These are phyloP conservation scores for Lactarius sanguifluus DNA, from an alignment of 768 basidiomycete genomes.

Conservation along the genomic window DNA sequence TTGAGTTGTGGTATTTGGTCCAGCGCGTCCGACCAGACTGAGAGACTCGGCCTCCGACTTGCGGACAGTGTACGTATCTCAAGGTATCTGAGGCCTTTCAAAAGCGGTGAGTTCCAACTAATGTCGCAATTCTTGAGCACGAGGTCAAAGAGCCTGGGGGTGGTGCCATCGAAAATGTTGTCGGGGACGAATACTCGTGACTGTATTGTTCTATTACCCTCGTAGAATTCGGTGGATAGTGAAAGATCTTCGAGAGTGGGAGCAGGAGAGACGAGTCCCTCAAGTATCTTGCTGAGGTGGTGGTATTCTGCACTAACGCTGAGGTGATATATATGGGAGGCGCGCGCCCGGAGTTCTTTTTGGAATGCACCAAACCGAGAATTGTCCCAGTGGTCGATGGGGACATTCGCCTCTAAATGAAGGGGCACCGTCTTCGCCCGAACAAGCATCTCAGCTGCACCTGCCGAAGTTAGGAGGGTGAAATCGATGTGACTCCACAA, in stretches of 20 bases:
- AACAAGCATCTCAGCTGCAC: neutral
- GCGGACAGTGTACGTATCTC: neutral
- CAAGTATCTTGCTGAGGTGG: neutral
- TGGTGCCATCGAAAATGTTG: neutral
- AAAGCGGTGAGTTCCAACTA: slow-evolving; percentile 12
- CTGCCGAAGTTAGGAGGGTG: neutral
- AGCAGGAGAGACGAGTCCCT: neutral
- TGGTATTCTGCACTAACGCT: neutral
- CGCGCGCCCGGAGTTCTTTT: neutral
- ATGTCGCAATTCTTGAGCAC: neutral
- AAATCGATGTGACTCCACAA: neutral
- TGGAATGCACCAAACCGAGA: neutral
- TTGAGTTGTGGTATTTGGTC: neutral
- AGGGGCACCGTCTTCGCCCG: neutral
- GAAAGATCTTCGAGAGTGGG: neutral
- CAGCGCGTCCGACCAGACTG: slow-evolving; percentile 8
- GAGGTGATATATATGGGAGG: neutral
- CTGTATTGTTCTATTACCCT: no score
- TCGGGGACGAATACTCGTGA: neutral
- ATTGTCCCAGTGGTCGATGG: no score
- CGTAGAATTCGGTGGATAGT: neutral
- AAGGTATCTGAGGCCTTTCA: slow-evolving; percentile 4
- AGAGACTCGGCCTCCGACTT: neutral
- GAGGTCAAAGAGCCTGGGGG: slow-evolving; percentile 10
- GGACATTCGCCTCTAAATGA: neutral